phyloP scores from a whole-genome alignment of 2,329 filamentous ascomycete species.

The Colletotrichum scovillei region DNA sequence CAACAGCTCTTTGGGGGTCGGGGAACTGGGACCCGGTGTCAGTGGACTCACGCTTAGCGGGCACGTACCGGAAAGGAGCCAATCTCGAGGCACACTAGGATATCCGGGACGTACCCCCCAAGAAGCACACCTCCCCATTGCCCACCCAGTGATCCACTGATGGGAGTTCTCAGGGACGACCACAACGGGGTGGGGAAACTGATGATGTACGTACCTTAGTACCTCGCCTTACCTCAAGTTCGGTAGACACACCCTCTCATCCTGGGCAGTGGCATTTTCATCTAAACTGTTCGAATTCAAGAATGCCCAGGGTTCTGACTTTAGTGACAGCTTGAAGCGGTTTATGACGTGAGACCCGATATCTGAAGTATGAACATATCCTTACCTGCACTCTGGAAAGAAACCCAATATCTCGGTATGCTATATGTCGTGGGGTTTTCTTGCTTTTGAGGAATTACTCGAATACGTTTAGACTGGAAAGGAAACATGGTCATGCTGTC shows the following conservation, averaged over 20 bases:
- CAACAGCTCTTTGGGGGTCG: constrained; percentile 14
- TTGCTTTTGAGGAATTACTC: background rate
- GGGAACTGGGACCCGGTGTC: constrained; percentile 11
- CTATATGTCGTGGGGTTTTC: background rate
- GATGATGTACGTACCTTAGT: background rate
- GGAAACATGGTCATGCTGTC: background rate
- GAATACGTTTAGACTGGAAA: background rate
- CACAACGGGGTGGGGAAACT: background rate
- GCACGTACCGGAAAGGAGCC: constrained; percentile 8
- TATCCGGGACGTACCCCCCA: background rate
- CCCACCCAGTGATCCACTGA: background rate
- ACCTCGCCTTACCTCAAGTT: background rate
- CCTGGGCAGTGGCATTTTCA: too few species aligned
- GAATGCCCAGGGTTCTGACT: background rate
- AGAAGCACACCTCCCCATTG: background rate
- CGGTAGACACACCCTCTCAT: too few species aligned
- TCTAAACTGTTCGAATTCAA: too few species aligned
- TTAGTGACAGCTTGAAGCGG: background rate
- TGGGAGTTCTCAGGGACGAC: background rate
- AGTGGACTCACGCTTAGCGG: background rate
- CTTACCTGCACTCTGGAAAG: background rate
- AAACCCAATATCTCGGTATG: background rate
- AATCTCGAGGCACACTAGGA: background rate
- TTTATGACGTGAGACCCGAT: background rate
- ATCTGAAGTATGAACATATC: background rate